Evolutionary conservation across 805 yeast genomes (phyloP), one percentile per base, ranked within the genome.

Genomic region (Debaryomyces tyrocola): DNA sequence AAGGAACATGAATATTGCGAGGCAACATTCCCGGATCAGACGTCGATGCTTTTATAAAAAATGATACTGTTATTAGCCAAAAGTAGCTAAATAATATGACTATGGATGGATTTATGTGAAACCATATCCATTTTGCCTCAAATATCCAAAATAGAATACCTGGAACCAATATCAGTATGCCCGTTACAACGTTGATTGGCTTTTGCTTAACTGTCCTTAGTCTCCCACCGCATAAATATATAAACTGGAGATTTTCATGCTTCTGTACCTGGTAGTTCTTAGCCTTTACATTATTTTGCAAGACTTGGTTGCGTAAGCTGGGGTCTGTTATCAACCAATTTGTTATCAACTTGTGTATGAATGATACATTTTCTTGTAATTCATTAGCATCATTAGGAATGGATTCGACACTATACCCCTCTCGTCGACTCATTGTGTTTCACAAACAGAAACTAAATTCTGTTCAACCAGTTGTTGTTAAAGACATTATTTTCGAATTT

Each of bases 1-100:
- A 35, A 0, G 78, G 77, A 28, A 82, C 20, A 55, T 88, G 94
- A 4, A 84, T 61, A 62, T 85, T 85, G 48, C 83, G 66, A 0
- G 95, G 91, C 9, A 85, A 56, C 4, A 76, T 62, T 0, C 96
- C 96, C 0, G 95, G 88, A 54, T 88, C 96, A 9, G 77, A 62
- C 2, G 79, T 67, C 0, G 86, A 73, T 0, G 85, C 83, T 46
- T 65, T 74, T 6, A 83, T 46, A 49, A 82, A 80, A 43, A 81
- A 75, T 3, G 61, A 40, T 0, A 80, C n/a, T 1, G 80, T 59
- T 35, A 80, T 56, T 4, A 71, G 40, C 86, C 87, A 84, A 33
- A 78, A 57, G 55, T 87, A 87, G 15, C 77, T 63, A 52, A 84
- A 83, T 2, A 83, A 41, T 0, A 87, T 67, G 4, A 82, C 84